Evolutionary conservation across 441 rosid genomes (phyloP), one percentile per base, ranked within the genome.

Genomic region (Kokia cookei): DNA sequence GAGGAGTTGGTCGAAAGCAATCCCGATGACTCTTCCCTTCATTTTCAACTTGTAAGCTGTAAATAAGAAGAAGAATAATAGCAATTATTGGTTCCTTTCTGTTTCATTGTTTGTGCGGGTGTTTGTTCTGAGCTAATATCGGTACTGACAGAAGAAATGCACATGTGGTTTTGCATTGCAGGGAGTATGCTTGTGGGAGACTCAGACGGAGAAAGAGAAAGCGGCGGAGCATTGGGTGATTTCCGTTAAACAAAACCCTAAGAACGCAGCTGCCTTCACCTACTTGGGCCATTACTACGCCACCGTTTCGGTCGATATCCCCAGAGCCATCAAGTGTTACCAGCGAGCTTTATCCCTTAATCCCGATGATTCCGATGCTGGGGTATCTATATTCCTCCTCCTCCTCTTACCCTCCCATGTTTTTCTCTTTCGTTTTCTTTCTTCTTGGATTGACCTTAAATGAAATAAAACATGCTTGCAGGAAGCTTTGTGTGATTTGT

Each of bases 281-380:
- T 93, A 89, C 79, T 75, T 96, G 82, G 98, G 99, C 7, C 90
- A 89, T 81, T 91, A 90, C 80, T 96, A 96, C 69, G 73, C 83
- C 27, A 61, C 73, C 65, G 82, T 82, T 69, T 63, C 80, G 43
- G 73, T 53, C 29, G 94, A 87, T 82, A 48, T 75, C 47, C 90
- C 83, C 63, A 90, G 98, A 81, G 97, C 98, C 69, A 77, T 91
- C 54, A 96, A 93, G 82, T 96, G 99, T 86, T 92, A 90, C 78
- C 97, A 91, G 78, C 88, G 97, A 81, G 93, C 97, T 4, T 77
- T 93, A 63, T 32, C 86, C 29, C 87, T 93, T 45, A 69, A 83
- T 67, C 91, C 94, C 1, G 84, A 87, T 67, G 97, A 96, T 80
- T 82, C 86, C 22, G 90, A 88, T 40, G 79, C 93, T 1, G 97